These are phyloP conservation scores for Flaveria linearis DNA, from an alignment of 129 eudicot genomes.

Conservation along the genomic window DNA sequence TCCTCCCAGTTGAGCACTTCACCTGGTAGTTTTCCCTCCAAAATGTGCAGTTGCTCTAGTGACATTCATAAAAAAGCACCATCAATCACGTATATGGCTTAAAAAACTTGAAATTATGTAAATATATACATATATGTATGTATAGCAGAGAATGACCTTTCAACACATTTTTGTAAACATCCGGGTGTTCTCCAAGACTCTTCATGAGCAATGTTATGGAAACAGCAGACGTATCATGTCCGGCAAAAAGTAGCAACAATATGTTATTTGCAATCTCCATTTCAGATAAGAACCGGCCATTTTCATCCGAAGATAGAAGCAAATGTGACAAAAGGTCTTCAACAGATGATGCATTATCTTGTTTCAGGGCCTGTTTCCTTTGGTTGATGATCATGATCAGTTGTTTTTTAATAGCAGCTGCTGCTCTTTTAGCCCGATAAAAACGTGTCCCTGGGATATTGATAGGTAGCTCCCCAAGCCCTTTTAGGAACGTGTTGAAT, in stretches of 20 bases:
- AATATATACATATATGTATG: background rate
- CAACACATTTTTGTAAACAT: conserved; percentile 26
- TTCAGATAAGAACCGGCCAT: background rate
- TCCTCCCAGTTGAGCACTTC: conserved; percentile 52
- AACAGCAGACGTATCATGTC: conserved; percentile 30
- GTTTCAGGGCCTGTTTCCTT: background rate
- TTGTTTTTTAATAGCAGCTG: conserved; percentile 5
- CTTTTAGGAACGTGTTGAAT: conserved; percentile 16
- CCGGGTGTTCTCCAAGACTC: conserved; percentile 24
- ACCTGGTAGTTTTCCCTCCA: conserved; percentile 33
- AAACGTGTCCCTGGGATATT: conserved; percentile 28
- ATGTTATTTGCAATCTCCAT: conserved; percentile 27
- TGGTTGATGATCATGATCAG: conserved; percentile 13
- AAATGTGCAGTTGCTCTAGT: conserved; percentile 53
- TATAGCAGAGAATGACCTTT: conserved; percentile 7
- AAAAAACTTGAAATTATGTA: background rate
- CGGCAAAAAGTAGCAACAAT: conserved; percentile 26
- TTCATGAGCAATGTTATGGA: conserved; percentile 27
- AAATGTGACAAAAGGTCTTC: conserved; percentile 21
- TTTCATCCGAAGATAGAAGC: conserved; percentile 23
- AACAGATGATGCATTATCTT: background rate
- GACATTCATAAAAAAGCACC: background rate
- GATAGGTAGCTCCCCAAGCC: conserved; percentile 24
- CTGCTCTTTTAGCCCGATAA: conserved; percentile 15
- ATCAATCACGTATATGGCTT: background rate